These are phyloP conservation scores for Phtheirospermum japonicum DNA, from an alignment of 257 asterid species.

Conservation along the genomic window DNA sequence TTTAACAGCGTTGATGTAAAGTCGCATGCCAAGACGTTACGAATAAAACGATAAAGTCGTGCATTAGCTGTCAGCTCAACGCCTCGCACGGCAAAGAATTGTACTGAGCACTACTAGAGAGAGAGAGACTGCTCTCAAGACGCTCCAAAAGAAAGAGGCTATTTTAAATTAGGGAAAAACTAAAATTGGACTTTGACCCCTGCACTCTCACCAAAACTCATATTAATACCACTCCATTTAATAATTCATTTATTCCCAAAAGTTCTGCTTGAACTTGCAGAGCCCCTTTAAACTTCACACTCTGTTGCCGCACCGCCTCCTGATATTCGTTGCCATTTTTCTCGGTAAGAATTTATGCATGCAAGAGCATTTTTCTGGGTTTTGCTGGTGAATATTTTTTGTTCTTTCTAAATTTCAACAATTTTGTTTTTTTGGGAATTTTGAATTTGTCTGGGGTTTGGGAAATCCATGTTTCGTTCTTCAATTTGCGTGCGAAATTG, in stretches of 20 bases:
- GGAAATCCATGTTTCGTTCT: constrained; percentile 9
- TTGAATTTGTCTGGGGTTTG: constrained; percentile 12
- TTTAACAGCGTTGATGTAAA: background rate
- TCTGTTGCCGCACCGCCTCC: constrained; percentile 29
- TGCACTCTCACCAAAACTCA: constrained; percentile 7
- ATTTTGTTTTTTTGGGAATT: background rate
- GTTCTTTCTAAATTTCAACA: constrained; percentile 12
- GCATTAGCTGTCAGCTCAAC: background rate
- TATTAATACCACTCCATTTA: background rate
- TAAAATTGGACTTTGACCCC: constrained; percentile 24
- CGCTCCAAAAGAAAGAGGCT: background rate
- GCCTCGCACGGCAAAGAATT: constrained; percentile 11
- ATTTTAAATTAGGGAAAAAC: background rate
- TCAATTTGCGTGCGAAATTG: constrained; percentile 21
- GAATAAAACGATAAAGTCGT: background rate
- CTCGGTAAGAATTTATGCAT: constrained; percentile 30
- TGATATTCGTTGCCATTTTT: constrained; percentile 10
- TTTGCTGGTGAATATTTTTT: constrained; percentile 15
- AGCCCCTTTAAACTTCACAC: constrained; percentile 22
- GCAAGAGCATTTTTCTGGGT: constrained; percentile 6
- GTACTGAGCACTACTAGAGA: constrained; percentile 14
- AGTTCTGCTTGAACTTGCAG: constrained; percentile 13
- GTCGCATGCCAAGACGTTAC: background rate
- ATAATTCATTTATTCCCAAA: constrained; percentile 19
- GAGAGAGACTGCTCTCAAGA: constrained; percentile 14